Evolutionary conservation across 2,329 filamentous ascomycete species (phyloP).

Genomic region (Sarocladiaceae sp.): DNA sequence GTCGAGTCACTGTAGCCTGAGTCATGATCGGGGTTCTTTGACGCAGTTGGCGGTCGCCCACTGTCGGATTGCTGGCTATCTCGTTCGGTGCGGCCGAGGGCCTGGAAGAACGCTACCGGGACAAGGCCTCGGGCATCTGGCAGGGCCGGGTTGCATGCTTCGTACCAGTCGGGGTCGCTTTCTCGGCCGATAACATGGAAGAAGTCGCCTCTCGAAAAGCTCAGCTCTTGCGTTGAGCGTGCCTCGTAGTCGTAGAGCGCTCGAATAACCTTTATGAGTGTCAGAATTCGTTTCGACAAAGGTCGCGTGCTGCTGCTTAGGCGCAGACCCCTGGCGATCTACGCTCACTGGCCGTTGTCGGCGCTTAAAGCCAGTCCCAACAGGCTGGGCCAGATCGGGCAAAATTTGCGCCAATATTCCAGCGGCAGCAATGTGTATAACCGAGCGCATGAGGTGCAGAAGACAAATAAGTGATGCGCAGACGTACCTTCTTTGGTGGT

Average conservation of each 20-base stretch:
- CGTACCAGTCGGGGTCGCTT: constrained; percentile 95
- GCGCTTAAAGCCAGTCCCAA: not conserved
- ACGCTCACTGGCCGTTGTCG: not conserved
- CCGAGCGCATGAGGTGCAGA: too few relatives aligned
- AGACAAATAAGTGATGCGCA: constrained; percentile 1
- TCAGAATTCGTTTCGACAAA: not conserved
- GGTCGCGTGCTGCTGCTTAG: not conserved
- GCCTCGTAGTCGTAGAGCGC: constrained; percentile 91
- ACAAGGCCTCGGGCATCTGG: constrained; percentile 87
- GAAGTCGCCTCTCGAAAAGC: constrained; percentile 93
- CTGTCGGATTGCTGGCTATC: constrained; percentile 73
- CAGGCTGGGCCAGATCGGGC: not conserved
- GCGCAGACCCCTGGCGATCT: not conserved
- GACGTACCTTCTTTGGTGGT: constrained; percentile 83
- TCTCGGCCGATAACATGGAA: constrained; percentile 97
- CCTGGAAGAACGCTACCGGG: constrained; percentile 90
- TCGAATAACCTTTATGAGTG: constrained; percentile 78
- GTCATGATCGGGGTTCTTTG: constrained; percentile 73
- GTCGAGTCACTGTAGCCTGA: constrained; percentile 65
- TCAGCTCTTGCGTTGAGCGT: constrained; percentile 71
- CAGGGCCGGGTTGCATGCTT: constrained; percentile 90
- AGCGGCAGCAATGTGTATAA: too few relatives aligned
- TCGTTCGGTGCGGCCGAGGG: constrained; percentile 84
- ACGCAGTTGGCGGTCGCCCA: constrained; percentile 39
- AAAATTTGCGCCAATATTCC: not conserved